These are phyloP conservation scores for Ogataea methanolica DNA, from an alignment of 805 yeast species.

Conservation along the genomic window DNA sequence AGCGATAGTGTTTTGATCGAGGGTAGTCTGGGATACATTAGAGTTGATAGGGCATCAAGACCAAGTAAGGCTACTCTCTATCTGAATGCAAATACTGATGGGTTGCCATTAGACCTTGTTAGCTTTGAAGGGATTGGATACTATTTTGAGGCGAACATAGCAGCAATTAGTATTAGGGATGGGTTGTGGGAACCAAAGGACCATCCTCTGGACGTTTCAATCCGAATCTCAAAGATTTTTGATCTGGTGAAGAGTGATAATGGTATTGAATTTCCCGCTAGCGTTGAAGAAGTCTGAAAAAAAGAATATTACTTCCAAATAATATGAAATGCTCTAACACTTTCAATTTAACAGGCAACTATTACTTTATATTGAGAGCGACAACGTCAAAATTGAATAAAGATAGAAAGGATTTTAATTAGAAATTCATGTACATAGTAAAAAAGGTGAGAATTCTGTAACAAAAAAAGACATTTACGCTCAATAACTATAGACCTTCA, in stretches of 20 bases:
- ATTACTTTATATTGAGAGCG: too few species aligned
- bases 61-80: conserved; percentile 27
- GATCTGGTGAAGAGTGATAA: conserved; percentile 41
- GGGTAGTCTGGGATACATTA: conserved; percentile 17
- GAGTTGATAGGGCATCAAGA: conserved; percentile 12
- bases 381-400: too few species aligned
- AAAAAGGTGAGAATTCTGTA: too few species aligned
- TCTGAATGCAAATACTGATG: conserved; percentile 18
- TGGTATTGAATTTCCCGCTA: conserved; percentile 36
- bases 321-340: too few species aligned
- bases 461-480: too few species aligned
- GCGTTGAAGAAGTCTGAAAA: conserved; percentile 3
- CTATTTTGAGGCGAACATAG: conserved; percentile 51
- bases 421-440: too few species aligned
- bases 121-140: conserved; percentile 39
- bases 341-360: too few species aligned
- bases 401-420: too few species aligned
- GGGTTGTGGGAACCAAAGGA: conserved; percentile 33
- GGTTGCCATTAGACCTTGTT: conserved; percentile 21
- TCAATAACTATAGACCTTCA: too few species aligned
- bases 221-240: conserved; percentile 39
- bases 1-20: conserved; percentile 13
- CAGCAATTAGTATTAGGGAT: conserved; percentile 38
- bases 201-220: conserved; percentile 39
- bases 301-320: too few species aligned